Conservation (phyloP, 139 green algal species). For the Cymbomonas tetramitiformis region DNA sequence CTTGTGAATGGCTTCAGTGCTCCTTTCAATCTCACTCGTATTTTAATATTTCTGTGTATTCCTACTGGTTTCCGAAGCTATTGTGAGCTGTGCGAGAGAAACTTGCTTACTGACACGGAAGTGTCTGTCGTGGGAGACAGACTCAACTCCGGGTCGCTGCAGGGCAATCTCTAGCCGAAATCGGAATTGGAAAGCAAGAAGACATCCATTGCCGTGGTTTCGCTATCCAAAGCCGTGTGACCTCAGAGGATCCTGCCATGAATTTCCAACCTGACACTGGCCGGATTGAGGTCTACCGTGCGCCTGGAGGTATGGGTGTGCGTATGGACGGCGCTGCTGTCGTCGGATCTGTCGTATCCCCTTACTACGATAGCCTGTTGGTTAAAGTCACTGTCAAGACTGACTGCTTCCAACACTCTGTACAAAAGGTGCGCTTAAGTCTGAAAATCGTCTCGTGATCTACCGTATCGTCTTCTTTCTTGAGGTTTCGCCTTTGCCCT, state of each 20-base stretch:
- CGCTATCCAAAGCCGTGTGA: slow-evolving; percentile 88
- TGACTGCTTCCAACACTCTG: slow-evolving; percentile 50
- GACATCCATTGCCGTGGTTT: slow-evolving; percentile 45
- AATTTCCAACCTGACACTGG: slow-evolving; percentile 82
- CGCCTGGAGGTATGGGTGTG: slow-evolving; percentile 71
- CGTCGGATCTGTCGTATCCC: slow-evolving; percentile 56
- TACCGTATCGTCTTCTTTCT: no score
- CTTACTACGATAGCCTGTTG: slow-evolving; percentile 78
- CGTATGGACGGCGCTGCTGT: slow-evolving; percentile 70
- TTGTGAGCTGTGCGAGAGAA: no score
- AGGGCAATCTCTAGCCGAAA: slow-evolving; percentile 53
- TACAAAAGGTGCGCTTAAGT: no score
- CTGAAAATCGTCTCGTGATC: no score
- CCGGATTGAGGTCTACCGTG: slow-evolving; percentile 61
- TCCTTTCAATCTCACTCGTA: no score
- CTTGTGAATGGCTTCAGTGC: no score
- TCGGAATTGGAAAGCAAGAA: slow-evolving; percentile 42
- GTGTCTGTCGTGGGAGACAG: no score
- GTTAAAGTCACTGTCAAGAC: slow-evolving; percentile 64
- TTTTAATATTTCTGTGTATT: no score
- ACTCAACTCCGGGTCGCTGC: slow-evolving; percentile 74
- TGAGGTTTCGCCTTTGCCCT: no score
- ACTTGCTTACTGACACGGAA: no score
- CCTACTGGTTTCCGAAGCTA: no score
- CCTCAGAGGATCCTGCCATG: slow-evolving; percentile 70